phyloP scores from a whole-genome alignment of 148 eudicot genomes.

The Polygonum maritimum region DNA sequence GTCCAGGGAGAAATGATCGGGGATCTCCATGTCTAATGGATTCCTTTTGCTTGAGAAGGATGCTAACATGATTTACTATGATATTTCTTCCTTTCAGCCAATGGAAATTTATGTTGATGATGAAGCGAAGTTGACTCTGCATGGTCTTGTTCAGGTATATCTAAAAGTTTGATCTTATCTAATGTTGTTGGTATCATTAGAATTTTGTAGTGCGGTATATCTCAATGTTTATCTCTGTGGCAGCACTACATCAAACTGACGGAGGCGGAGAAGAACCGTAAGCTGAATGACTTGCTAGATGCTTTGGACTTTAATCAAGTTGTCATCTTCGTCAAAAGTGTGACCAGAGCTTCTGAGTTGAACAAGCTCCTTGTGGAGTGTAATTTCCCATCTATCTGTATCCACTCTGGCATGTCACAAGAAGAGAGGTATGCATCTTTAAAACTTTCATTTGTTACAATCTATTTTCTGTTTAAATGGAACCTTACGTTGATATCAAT shows the following conservation, averaged over 20 bases:
- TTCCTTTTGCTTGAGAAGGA: constrained; percentile 49
- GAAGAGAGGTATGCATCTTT: constrained; percentile 65
- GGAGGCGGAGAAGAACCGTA: constrained; percentile 86
- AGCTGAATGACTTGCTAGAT: constrained; percentile 89
- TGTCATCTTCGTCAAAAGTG: constrained; percentile 93
- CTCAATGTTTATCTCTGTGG: constrained; percentile 8
- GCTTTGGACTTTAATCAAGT: constrained; percentile 96
- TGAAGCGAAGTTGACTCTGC: constrained; percentile 94
- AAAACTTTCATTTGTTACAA: background rate
- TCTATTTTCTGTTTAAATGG: background rate
- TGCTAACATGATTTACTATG: constrained; percentile 62
- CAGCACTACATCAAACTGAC: constrained; percentile 93
- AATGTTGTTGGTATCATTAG: background rate
- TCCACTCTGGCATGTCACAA: constrained; percentile 98
- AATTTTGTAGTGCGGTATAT: background rate
- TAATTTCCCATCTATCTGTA: constrained; percentile 93
- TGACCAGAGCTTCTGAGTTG: constrained; percentile 79
- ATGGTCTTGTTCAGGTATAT: constrained; percentile 91
- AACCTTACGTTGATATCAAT: background rate
- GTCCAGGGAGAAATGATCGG: constrained; percentile 38
- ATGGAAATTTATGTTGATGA: constrained; percentile 98
- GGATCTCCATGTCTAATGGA: constrained; percentile 64
- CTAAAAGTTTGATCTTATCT: background rate
- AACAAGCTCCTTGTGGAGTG: constrained; percentile 92
- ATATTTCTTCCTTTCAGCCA: constrained; percentile 86